Conservation (phyloP, 2,329 filamentous ascomycete genomes). For the Pleurostoma richardsiae region DNA sequence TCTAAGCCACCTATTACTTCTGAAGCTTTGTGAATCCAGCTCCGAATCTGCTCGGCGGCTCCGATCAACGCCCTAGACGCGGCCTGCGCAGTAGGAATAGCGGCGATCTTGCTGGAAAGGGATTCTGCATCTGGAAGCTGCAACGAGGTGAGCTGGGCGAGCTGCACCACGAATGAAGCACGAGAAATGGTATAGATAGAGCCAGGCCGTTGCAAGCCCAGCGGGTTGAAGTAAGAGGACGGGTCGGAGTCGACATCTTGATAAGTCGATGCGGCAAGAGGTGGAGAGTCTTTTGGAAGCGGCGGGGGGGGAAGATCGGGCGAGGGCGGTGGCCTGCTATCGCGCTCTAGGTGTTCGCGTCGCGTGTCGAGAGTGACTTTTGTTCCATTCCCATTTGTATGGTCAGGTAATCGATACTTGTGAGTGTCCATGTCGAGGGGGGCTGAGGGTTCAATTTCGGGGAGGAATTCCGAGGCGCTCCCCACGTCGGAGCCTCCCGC, state of each 20-base stretch:
- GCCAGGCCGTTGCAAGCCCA: constrained; percentile 63
- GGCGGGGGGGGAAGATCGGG: constrained; percentile 34
- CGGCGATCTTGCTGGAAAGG: constrained; percentile 75
- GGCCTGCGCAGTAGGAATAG: constrained; percentile 79
- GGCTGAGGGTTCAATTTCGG: constrained; percentile 45
- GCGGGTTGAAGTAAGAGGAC: constrained; percentile 61
- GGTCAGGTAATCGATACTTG: constrained; percentile 70
- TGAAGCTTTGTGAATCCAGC: constrained; percentile 89
- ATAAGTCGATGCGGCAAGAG: constrained; percentile 21
- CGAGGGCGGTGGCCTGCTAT: constrained; percentile 32
- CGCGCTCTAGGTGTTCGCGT: constrained; percentile 52
- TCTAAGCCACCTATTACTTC: constrained; percentile 86
- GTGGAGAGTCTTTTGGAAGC: constrained; percentile 48
- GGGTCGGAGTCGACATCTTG: constrained; percentile 45
- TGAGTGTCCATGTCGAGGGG: constrained; percentile 63
- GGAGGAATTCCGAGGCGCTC: constrained; percentile 32
- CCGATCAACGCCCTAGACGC: constrained; percentile 79
- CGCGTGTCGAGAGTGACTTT: constrained; percentile 55
- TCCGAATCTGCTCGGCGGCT: constrained; percentile 85
- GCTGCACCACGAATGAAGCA: constrained; percentile 87
- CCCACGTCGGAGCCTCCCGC: constrained; percentile 18
- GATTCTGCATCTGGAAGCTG: constrained; percentile 81
- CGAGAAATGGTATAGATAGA: constrained; percentile 93
- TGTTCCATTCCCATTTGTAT: constrained; percentile 62
- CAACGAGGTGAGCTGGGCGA: constrained; percentile 86